These are phyloP conservation scores for Paraphoma chrysanthemicola DNA, from an alignment of 2,329 filamentous ascomycete species.

Conservation along the genomic window DNA sequence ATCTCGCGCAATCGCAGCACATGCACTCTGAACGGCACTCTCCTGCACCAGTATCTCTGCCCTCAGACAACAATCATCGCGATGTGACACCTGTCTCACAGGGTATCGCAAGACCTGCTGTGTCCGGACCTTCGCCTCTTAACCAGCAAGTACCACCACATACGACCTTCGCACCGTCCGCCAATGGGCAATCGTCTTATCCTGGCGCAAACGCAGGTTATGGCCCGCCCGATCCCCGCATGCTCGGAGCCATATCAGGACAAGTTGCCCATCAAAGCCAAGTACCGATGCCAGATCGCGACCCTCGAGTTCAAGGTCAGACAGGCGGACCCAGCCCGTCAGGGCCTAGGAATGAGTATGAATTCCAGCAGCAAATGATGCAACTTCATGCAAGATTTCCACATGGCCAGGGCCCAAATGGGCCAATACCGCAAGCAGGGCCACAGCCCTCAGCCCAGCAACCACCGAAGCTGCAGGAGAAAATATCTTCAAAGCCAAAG, in stretches of 20 bases:
- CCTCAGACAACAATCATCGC: constrained; percentile 3
- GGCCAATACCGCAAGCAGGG: constrained; percentile 47
- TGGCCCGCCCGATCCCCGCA: constrained; percentile 14
- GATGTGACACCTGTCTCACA: neutral
- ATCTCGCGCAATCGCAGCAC: constrained; percentile 2
- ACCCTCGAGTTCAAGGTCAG: constrained; percentile 21
- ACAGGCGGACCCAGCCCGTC: constrained; percentile 6
- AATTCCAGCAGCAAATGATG: constrained; percentile 41
- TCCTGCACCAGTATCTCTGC: constrained; percentile 3
- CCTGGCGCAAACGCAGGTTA: constrained; percentile 10
- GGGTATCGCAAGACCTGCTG: neutral
- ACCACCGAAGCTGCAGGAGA: constrained; percentile 25
- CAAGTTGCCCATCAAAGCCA: constrained; percentile 15
- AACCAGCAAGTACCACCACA: neutral
- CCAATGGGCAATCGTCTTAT: constrained; percentile 6
- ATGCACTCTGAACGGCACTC: neutral
- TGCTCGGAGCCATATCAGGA: constrained; percentile 11
- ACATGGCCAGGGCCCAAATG: constrained; percentile 51
- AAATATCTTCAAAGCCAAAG: constrained; percentile 31
- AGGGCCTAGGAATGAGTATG: constrained; percentile 34
- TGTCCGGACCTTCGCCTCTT: neutral
- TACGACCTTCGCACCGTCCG: constrained; percentile 7
- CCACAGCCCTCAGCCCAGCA: constrained; percentile 36
- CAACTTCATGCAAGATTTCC: constrained; percentile 45
- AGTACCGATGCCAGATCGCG: constrained; percentile 12